Base-by-base conservation (phyloP, 257 asterid species). In the Sherardia arvensis region DNA sequence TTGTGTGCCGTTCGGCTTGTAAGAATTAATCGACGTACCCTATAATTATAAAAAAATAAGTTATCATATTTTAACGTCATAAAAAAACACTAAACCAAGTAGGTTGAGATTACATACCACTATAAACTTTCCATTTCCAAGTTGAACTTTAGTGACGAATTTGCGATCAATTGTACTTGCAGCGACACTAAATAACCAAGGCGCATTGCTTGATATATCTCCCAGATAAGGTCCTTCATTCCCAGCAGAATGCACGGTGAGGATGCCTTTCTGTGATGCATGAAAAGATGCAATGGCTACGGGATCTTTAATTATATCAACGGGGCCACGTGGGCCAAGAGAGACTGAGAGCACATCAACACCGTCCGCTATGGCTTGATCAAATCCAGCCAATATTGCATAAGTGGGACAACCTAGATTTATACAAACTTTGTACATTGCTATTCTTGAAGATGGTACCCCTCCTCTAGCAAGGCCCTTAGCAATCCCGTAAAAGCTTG, bases 331-430 rank as follows among this genome's bases (percentile, higher is more conserved):
- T 9, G 0, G 1, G 9, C 49, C 61, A 0, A 29, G 61, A 43
- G 74, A 70, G 7, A 70, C 28, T 30, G 74, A 64, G 8, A 64
- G 58, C 1, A 70, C 36, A 12, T 70, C 74, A 15, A 70, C 74
- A 14, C 74, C 65, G 29, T 70, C 74, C 0, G 74, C 60, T 22
- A 70, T 60, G 9, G 74, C 74, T 27, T 53, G 66, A 33, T 70
- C 74, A 20, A 64, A 40, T 1, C 66, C 66, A 0, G 70, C 74
- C 33, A 63, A 40, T 45, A 45, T 17, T 5, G 17, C 67, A 12
- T 8, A 3, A 2, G 18, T 32, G 3, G 4, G 1, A 36, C 66
- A 61, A 1, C 27, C 9, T 15, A 1, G n/a, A 20, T 8, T 1
- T 1, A 29, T 1, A n/a, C 61, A 65, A 8, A 65, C 61, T 28